Conservation (phyloP, 2,329 filamentous ascomycete genomes). For the Coniochaeta pulveracea region DNA sequence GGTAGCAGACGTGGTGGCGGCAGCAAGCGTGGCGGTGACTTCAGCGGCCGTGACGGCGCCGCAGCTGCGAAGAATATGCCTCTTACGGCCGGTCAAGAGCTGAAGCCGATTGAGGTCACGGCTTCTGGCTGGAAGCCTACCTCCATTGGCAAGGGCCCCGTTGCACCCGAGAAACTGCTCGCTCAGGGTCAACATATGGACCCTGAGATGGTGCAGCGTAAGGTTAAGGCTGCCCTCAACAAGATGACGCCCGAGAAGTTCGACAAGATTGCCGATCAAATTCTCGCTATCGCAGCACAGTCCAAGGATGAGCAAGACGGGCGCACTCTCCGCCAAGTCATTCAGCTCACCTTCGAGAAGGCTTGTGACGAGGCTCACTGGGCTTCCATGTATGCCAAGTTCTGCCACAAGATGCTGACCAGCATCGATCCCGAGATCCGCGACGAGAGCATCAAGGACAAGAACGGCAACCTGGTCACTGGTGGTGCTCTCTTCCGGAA, state of each 20-base stretch:
- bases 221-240: conserved; percentile 97
- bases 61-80: conserved; percentile 82
- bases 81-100: conserved; percentile 69
- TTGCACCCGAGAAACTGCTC: conserved; percentile 25
- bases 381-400: conserved; percentile 98
- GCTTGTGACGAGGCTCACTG: conserved; percentile 97
- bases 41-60: conserved; percentile 37
- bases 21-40: conserved; percentile 48
- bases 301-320: conserved; percentile 94
- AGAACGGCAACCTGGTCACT: conserved; percentile 74
- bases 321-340: conserved; percentile 90
- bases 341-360: conserved; percentile 98
- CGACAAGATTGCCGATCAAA: conserved; percentile 87
- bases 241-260: conserved; percentile 99
- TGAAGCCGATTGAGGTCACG: conserved; percentile 68
- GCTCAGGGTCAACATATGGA: conserved; percentile 54
- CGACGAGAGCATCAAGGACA: conserved; percentile 90
- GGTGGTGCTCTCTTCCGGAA: conserved; percentile 95
- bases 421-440: conserved; percentile 91
- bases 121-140: conserved; percentile 82
- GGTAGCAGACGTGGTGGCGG: conserved; percentile 49
- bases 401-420: conserved; percentile 94
- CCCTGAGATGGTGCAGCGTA: conserved; percentile 89
- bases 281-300: conserved; percentile 82
- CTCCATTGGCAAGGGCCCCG: conserved; percentile 41